Evolutionary conservation across 352 stramenopile species (phyloP).

Genomic region (Elongisporangium anandrum): DNA sequence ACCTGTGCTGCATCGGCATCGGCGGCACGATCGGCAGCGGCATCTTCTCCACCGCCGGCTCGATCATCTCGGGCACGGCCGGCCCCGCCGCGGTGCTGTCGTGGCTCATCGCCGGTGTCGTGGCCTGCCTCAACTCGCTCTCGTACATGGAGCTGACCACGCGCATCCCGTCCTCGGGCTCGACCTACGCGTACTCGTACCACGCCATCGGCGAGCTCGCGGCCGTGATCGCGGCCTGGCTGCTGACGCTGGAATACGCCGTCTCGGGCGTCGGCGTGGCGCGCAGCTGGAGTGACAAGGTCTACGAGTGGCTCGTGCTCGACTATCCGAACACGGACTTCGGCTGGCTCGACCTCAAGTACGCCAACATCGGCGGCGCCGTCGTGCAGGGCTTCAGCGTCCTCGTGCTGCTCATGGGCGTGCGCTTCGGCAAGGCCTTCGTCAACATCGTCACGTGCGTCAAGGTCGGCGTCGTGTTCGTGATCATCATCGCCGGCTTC

Average conservation of each 20-base stretch:
- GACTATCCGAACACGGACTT: constrained; percentile 32
- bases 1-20: constrained; percentile 86
- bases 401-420: constrained; percentile 62
- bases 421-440: constrained; percentile 85
- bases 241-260: constrained; percentile 89
- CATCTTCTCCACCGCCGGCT: constrained; percentile 76
- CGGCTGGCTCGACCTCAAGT: constrained; percentile 48
- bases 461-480: constrained; percentile 74
- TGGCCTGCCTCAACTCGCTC: constrained; percentile 68
- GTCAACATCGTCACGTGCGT: constrained; percentile 81
- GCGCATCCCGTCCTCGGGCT: constrained; percentile 80
- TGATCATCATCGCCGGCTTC: constrained; percentile 88
- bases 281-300: constrained; percentile 89
- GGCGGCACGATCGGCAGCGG: constrained; percentile 86
- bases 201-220: constrained; percentile 88
- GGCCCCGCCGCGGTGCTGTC: constrained; percentile 70
- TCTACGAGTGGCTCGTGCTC: constrained; percentile 59
- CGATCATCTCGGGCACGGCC: constrained; percentile 63
- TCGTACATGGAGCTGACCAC: constrained; percentile 86
- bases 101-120: constrained; percentile 69
- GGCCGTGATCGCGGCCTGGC: constrained; percentile 77
- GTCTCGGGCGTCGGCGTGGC: constrained; percentile 87
- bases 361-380: constrained; percentile 39
- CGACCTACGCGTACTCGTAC: constrained; percentile 90
- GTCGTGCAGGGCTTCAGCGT: constrained; percentile 65